Base-by-base conservation (phyloP, 169 alveolate genomes). In the Plasmodium gonderi region DNA sequence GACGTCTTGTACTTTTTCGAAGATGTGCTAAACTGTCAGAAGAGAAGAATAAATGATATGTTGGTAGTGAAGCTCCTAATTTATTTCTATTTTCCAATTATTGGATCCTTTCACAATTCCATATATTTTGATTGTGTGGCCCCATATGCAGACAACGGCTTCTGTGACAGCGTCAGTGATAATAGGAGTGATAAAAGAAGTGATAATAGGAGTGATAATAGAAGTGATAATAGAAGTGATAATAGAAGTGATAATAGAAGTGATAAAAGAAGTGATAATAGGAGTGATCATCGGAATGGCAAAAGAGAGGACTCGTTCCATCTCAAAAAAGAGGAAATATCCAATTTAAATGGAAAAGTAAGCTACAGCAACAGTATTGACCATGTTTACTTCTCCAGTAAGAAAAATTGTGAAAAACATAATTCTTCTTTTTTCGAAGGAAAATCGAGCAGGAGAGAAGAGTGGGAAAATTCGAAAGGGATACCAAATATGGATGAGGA, bases 1-100 rank as follows among this genome's bases (percentile, higher is more conserved):
- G 91, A 82, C 60, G 91, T 82, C 17, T 33, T 82, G 42, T 82
- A 82, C 76, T 82, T 82, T 47, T 82, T 82, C 23, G 91, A 82
- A 54, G 91, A 82, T 54, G 60, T 82, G 91, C 60, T 82, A 20
- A 82, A 68, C 23, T 82, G 91, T 36, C 20, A 82, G 29, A 82
- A 82, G 64, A 68, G 60, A 33, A 82, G 81, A 40, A 82, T 82
- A 31, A 82, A 82, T 69, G 91, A 82, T n/a, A 82, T 82, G 91
- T 17, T 82, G 42, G 11, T 82, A 23, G 72, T 82, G 0, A 82
- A 82, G n/a, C 64, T 82, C 12, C 2, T 82, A 4, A 42, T 82
- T 82, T 82, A 82, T 82, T 82, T 82, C 40, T 82, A 68, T 47
- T 69, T 82, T 17, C 91, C 91, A 6, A 68, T 82, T 17, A 82